Percentiles rank a stretch among this genome's conserved stretches.
Conservation (phyloP, 2,329 filamentous ascomycete species). For the Cytospora piceae region DNA sequence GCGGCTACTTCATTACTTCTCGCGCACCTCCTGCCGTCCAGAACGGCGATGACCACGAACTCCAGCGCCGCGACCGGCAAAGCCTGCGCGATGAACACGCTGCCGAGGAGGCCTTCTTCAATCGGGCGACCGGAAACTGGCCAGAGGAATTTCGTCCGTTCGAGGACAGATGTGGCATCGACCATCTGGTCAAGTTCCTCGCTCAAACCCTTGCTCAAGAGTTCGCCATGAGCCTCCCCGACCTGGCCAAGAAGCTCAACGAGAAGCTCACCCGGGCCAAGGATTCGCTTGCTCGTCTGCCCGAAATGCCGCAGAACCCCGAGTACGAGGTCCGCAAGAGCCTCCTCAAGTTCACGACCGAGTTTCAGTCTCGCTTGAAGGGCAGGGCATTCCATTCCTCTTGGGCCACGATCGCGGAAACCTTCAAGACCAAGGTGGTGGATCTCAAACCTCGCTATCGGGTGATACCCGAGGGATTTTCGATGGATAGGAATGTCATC, state of each 20-base stretch:
- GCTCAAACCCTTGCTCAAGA: conserved; percentile 57
- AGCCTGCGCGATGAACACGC: conserved; percentile 48
- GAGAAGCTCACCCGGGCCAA: conserved; percentile 56
- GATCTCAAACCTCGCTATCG: conserved; percentile 52
- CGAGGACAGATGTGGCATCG: conserved; percentile 55
- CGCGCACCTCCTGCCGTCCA: conserved; percentile 53
- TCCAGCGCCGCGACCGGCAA: conserved; percentile 37
- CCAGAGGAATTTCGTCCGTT: conserved; percentile 53
- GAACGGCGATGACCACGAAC: conserved; percentile 44
- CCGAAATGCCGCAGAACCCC: conserved; percentile 70
- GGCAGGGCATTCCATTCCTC: conserved; percentile 50
- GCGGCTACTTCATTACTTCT: conserved; percentile 81
- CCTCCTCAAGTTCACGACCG: conserved; percentile 59
- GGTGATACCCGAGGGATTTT: conserved; percentile 38
- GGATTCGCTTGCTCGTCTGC: conserved; percentile 59
- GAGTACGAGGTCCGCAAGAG: conserved; percentile 66
- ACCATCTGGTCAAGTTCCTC: conserved; percentile 55
- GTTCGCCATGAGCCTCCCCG: conserved; percentile 50
- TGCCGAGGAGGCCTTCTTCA: conserved; percentile 59
- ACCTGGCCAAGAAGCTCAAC: conserved; percentile 57
- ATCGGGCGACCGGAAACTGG: conserved; percentile 47
- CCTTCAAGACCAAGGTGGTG: conserved; percentile 55
- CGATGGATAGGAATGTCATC: conserved; percentile 39
- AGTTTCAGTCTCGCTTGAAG: conserved; percentile 57
- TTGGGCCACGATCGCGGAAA: conserved; percentile 52